Base-by-base conservation (phyloP, 352 stramenopile species). In the Phytopythium chamaehyphon region DNA sequence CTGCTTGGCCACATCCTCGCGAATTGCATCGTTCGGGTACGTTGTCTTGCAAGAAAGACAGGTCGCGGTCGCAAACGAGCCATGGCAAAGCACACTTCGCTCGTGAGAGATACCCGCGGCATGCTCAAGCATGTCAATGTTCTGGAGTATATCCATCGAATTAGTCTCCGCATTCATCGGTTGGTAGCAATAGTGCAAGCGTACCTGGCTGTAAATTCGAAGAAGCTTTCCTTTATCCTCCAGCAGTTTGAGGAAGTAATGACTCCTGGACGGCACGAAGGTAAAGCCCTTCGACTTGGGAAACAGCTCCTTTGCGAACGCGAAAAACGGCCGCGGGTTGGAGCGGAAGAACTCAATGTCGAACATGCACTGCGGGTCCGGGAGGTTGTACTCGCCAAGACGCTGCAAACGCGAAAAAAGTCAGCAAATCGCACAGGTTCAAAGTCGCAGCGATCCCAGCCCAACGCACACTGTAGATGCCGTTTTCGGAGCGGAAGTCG, bases 71-170 rank as follows among this genome's bases (percentile, higher is more conserved):
- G 85, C 80, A 46, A 98, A 95, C 4, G 87, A 97, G 12, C 96
- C 96, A 64, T 99, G 96, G 31, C 95, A 97, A 38, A 98, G 89
- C 24, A 99, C 90, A 48, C 73, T 81, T 33, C 57, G 75, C 35
- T 99, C 82, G 49, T 89, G 74, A 2, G 86, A 91, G 54, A 98
- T 91, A 12, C 95, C 96, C 2, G 96, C 96, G 4, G 79, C 66
- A 28, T 91, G 65, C 71, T 99, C 97, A 9, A 99, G 70, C 59
- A 95, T 97, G 71, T 99, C 98, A 62, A 99, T 99, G 67, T 99
- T 99, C 77, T 99, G 77, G 9, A 10, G 28, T 33, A 33, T 9
- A 5, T 10, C 9, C 9, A 33, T 9, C 28, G 9, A 5, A 9
- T 5, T 4, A 28, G 38, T 21, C 1, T 51, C 19, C 1, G 18